These are phyloP conservation scores for Bipolaris bicolor DNA, from an alignment of 2,329 filamentous ascomycete species.

Conservation along the genomic window DNA sequence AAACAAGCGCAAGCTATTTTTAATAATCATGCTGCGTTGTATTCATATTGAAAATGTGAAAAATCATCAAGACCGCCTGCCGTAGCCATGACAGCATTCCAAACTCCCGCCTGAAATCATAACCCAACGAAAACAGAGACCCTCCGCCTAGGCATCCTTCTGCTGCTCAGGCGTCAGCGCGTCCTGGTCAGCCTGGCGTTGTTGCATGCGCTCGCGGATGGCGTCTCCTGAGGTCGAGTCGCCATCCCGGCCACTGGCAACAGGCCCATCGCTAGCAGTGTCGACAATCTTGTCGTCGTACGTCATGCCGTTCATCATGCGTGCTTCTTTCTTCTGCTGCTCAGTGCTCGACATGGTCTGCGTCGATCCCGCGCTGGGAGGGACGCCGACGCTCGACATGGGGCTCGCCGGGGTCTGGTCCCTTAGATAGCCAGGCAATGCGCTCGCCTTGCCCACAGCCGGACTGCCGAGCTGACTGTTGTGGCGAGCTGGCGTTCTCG, in stretches of 20 bases:
- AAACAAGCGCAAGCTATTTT: background rate
- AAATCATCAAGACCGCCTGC: constrained; percentile 9
- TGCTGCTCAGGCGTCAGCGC: constrained; percentile 33
- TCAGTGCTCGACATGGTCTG: constrained; percentile 41
- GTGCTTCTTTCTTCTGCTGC: constrained; percentile 50
- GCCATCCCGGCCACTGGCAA: constrained; percentile 37
- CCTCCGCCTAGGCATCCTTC: constrained; percentile 23
- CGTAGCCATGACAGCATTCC: constrained; percentile 1
- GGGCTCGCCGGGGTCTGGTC: constrained; percentile 41
- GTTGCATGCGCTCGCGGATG: constrained; percentile 59
- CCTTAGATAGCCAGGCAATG: constrained; percentile 43
- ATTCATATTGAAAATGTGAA: constrained; percentile 6
- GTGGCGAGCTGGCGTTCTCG: constrained; percentile 60
- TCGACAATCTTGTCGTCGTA: constrained; percentile 52
- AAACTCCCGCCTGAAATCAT: constrained; percentile 15
- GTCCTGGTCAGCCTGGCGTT: constrained; percentile 34
- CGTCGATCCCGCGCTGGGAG: constrained; percentile 25
- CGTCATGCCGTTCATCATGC: constrained; percentile 55
- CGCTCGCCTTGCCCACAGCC: constrained; percentile 62
- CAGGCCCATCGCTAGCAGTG: constrained; percentile 47
- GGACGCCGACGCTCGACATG: constrained; percentile 37
- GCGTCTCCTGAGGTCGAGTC: constrained; percentile 69
- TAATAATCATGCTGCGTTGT: constrained; percentile 8
- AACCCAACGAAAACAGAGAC: constrained; percentile 3
- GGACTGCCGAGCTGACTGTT: constrained; percentile 79